Base-by-base conservation (phyloP, 2,329 filamentous ascomycete species). In the Aspergillus neoniger region DNA sequence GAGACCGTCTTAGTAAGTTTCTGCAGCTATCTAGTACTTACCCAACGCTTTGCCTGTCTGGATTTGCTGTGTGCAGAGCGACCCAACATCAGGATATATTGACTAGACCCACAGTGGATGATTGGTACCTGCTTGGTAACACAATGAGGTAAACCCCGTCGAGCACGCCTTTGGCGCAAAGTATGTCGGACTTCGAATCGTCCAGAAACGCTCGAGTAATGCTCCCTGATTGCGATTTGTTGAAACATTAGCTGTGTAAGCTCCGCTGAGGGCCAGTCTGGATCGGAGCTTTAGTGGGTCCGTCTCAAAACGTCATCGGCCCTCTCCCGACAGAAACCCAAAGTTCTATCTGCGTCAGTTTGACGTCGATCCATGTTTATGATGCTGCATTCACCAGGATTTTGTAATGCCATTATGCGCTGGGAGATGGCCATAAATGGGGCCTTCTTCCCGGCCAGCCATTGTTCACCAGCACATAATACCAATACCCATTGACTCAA, bases 321-420 rank as follows among this genome's bases (percentile, higher is more conserved):
- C 28, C 10, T 30, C 28, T 30, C 28, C 28, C 28, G 28, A 30
- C 28, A 30, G 28, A 30, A 30, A 30, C 28, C 44, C 23, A 32
- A 21, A 32, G 14, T 21, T 17, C 25, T 32, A 44, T 10, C 55
- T 63, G 61, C 63, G 65, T 67, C 63, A 63, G 65, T 25, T 62
- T 67, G 62, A 67, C 65, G 65, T 66, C 59, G 64, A 63, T 50
- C 21, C 36, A n/a, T 36, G 30, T 43, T 44, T 15, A 14, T 17
- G 32, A 21, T 53, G 19, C 23, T 32, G 23, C 23, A 2, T 49
- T 49, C 23, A 30, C 21, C 41, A 7, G 23, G 23, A 3, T 4
- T 36, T 28, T 50, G 25, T 50, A 17, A 28, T 15, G 17, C 9
- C n/a, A 50, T 32, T 12, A 7, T 19, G 23, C 9, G 47, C 15